Base-by-base conservation (phyloP, 2,329 filamentous ascomycete genomes). In the Colletotrichum nymphaeae region DNA sequence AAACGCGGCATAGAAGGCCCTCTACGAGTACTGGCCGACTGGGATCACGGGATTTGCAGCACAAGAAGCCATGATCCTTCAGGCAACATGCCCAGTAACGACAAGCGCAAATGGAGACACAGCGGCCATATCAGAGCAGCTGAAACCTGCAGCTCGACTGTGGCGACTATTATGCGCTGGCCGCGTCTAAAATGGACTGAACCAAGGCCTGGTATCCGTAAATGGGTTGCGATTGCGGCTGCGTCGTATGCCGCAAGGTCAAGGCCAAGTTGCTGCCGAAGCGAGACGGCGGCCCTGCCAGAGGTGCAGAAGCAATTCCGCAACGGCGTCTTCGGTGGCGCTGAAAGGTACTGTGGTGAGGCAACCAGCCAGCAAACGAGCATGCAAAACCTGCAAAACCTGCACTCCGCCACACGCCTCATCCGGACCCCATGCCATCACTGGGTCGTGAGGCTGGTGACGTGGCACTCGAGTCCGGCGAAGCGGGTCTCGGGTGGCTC, bases 321-420 rank as follows among this genome's bases (percentile, higher is more conserved):
- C 55, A 69, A 46, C 60, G 56, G 69, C 69, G 53, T 53, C 49
- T 22, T 42, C 60, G 62, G 73, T 69, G 73, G 69, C 74, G 67
- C 32, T 68, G 16, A 37, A 49, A 46, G 67, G 16, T 22, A 73
- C 71, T 35, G 67, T 66, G 56, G 52, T 58, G 63, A 74, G 71
- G 72, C 67, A 75, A 53, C 63, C 72, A 58, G 63, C 65, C 7
- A 66, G 63, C 62, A 62, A 73, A 73, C 56, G 66, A 26, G 30
- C 37, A 57, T 69, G 42, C 63, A 37, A 57, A 32, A 62, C 49
- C 67, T 26, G 57, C 32, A 63, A 62, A 63, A 53, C 46, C 46
- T 69, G 73, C 59, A 74, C 74, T 76, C 69, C 74, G 74, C 74
- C 74, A 76, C 74, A 74, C 69, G 73, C 69, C 73, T 74, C 73